A percentile compares a stretch with the other conserved stretches of the same genome.
Conservation (phyloP, 1,139 yeast species). For the Diutina catenulata region DNA sequence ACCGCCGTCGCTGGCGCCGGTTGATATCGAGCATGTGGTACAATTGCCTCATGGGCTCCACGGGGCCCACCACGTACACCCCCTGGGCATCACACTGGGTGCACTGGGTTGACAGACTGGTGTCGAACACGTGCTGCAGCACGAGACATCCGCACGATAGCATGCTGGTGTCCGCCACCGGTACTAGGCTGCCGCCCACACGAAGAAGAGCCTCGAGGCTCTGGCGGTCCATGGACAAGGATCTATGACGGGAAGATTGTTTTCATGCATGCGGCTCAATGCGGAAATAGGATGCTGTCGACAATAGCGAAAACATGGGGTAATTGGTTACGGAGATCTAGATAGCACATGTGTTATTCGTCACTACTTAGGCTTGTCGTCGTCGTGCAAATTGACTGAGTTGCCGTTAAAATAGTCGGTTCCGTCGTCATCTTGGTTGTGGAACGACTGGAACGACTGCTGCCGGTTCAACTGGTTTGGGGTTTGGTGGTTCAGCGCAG, state of each 20-base stretch:
- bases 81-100: constrained; percentile 33
- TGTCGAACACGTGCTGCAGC: constrained; percentile 32
- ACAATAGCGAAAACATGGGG: no score
- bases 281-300: no score
- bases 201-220: neutral
- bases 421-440: neutral
- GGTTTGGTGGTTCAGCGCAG: no score
- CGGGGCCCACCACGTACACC: constrained; percentile 28
- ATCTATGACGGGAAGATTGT: no score
- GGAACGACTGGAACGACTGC: neutral
- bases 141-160: constrained; percentile 65
- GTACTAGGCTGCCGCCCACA: neutral
- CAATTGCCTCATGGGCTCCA: constrained; percentile 43
- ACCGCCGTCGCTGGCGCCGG: constrained; percentile 6
- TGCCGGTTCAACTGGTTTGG: neutral
- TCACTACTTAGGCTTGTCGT: neutral
- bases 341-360: neutral
- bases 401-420: constrained; percentile 1
- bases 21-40: constrained; percentile 21
- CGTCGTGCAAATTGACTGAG: constrained; percentile 1
- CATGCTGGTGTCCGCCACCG: constrained; percentile 36
- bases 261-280: no score
- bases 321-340: no score
- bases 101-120: constrained; percentile 19
- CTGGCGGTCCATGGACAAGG: neutral